Conservation (phyloP, 495 filamentous ascomycete species). For the Cercophora newfieldiana region DNA sequence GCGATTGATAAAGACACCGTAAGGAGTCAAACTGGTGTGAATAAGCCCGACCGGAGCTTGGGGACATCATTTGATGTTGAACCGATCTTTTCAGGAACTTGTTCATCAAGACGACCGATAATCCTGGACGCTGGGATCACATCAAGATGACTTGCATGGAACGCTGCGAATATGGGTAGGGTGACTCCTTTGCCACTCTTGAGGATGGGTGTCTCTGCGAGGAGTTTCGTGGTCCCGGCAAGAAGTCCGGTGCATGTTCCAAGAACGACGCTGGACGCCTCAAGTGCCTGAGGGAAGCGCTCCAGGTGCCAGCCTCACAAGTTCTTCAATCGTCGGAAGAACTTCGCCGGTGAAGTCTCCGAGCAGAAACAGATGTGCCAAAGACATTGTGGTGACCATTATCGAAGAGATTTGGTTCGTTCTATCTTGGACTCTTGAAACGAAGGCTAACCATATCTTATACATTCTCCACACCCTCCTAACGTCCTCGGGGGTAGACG, state of each 20-base stretch:
- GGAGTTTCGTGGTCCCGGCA: conserved; percentile 36
- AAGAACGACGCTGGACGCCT: conserved; percentile 28
- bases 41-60: conserved; percentile 65
- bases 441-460: not conserved
- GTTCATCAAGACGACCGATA: not conserved
- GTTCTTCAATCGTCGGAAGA: conserved; percentile 15
- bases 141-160: conserved; percentile 34
- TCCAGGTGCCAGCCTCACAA: conserved; percentile 20
- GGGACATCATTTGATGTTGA: conserved; percentile 67
- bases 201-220: conserved; percentile 4
- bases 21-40: conserved; percentile 70
- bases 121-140: not conserved
- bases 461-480: not conserved
- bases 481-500: not conserved
- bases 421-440: not conserved
- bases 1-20: conserved; percentile 75
- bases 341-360: conserved; percentile 25
- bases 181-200: conserved; percentile 46
- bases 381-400: conserved; percentile 12
- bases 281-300: conserved; percentile 11
- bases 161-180: conserved; percentile 58
- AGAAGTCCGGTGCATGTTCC: conserved; percentile 65
- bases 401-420: not conserved
- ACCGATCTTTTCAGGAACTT: conserved; percentile 39
- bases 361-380: conserved; percentile 15